Evolutionary conservation across 345 rosid genomes (phyloP).

Genomic region (Syzygium oleosum): DNA sequence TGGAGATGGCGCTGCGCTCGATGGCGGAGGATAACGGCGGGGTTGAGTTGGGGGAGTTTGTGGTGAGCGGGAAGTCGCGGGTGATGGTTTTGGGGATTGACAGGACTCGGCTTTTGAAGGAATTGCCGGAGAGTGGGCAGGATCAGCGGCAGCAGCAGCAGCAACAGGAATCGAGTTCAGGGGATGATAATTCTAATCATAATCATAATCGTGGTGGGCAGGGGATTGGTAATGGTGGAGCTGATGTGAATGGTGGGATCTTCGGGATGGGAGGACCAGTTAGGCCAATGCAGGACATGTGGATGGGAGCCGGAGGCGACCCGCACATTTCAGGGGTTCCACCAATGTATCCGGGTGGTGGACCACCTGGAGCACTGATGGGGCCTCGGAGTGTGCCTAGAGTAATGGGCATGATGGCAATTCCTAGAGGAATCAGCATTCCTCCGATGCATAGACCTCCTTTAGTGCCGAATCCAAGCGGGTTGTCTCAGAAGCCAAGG

Average conservation of each 20-base stretch:
- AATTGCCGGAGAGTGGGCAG: constrained; percentile 63
- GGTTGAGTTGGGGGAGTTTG: constrained; percentile 77
- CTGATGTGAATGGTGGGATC: constrained; percentile 18
- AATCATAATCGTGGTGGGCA: constrained; percentile 6
- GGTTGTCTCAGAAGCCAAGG: constrained; percentile 26
- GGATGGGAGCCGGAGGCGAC: constrained; percentile 44
- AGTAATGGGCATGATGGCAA: constrained; percentile 32
- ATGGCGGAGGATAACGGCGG: constrained; percentile 85
- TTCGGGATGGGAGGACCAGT: constrained; percentile 28
- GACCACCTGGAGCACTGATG: constrained; percentile 39
- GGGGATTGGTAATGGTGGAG: constrained; percentile 5
- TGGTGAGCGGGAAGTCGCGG: constrained; percentile 70
- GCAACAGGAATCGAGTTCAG: constrained; percentile 12
- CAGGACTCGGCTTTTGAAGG: constrained; percentile 58
- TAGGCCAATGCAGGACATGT: constrained; percentile 46
- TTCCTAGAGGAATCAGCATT: constrained; percentile 15
- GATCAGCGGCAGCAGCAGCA: constrained; percentile 13
- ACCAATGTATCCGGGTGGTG: constrained; percentile 18
- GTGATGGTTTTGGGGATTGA: constrained; percentile 82
- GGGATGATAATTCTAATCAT: constrained; percentile 9
- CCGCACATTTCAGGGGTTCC: constrained; percentile 17
- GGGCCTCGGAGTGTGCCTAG: constrained; percentile 31
- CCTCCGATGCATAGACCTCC: constrained; percentile 37
- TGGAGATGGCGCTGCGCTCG: constrained; percentile 73
- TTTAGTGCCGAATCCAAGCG: constrained; percentile 18